phyloP scores from a whole-genome alignment of 805 yeast species.

The Sugiyamaella mastotermitis region DNA sequence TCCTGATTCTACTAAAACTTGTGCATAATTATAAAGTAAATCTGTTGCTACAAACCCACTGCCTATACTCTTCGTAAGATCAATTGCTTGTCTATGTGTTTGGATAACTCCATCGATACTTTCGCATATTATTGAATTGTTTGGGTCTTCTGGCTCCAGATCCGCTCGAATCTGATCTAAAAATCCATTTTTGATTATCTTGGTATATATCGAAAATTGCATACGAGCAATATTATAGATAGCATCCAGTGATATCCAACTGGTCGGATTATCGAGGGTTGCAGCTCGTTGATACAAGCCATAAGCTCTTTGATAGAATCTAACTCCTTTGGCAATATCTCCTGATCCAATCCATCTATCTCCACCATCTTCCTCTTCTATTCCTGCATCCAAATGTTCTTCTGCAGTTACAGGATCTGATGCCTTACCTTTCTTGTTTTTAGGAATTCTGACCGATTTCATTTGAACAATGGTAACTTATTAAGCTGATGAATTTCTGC shows the following conservation, averaged over 20 bases:
- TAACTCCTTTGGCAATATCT: constrained; percentile 55
- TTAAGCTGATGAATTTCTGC: no score
- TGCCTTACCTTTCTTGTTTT: constrained; percentile 11
- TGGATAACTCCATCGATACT: constrained; percentile 11
- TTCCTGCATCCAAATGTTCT: constrained; percentile 51
- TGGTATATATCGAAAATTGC: constrained; percentile 51
- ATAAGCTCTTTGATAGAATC: constrained; percentile 60
- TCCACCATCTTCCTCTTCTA: constrained; percentile 64
- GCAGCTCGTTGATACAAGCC: constrained; percentile 38
- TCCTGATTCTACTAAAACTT: constrained; percentile 20
- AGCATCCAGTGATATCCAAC: constrained; percentile 34
- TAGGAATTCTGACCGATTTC: neutral
- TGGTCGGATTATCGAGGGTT: constrained; percentile 16
- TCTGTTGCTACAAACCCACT: constrained; percentile 8
- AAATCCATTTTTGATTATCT: constrained; percentile 34
- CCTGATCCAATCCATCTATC: constrained; percentile 62
- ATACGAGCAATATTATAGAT: constrained; percentile 56
- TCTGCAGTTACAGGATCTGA: constrained; percentile 35
- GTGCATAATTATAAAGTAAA: constrained; percentile 21
- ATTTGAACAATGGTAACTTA: no score
- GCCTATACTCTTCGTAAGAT: neutral
- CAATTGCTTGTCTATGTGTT: constrained; percentile 12
- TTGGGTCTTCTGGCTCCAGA: constrained; percentile 7
- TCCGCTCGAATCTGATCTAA: constrained; percentile 6
- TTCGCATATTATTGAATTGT: constrained; percentile 1